A percentile compares a stretch with the other conserved stretches of the same genome.
These are phyloP conservation scores for Alternaria sp. DNA, from an alignment of 2,329 filamentous ascomycete species.

Conservation along the genomic window DNA sequence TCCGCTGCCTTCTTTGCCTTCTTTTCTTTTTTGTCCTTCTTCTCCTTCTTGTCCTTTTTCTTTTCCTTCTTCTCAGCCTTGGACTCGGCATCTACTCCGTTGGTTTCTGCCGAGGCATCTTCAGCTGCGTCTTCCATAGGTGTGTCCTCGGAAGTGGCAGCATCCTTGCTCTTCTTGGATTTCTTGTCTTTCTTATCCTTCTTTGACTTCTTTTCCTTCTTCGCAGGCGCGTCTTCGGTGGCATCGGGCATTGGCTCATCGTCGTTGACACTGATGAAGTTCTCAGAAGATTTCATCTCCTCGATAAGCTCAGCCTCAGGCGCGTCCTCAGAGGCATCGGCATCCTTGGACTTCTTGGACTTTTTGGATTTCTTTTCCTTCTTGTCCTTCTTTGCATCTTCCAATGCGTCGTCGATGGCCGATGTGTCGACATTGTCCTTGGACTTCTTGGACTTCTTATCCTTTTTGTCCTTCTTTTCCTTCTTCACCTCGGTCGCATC, in stretches of 20 bases:
- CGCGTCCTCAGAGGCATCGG: conserved; percentile 12
- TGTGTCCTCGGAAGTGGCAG: conserved; percentile 16
- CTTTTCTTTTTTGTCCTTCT: conserved; percentile 41
- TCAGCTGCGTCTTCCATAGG: conserved; percentile 21
- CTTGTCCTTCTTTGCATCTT: conserved; percentile 24
- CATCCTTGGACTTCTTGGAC: conserved; percentile 35
- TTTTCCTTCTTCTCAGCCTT: conserved; percentile 33
- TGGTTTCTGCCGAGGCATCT: conserved; percentile 19
- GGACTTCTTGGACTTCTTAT: conserved; percentile 36
- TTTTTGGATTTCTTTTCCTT: conserved; percentile 36
- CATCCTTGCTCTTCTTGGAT: conserved; percentile 25
- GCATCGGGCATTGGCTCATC: conserved; percentile 34
- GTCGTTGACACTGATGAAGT: conserved; percentile 26
- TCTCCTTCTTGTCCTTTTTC: conserved; percentile 40
- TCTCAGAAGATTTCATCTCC: conserved; percentile 23
- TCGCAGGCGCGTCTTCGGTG: conserved; percentile 22
- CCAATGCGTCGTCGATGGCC: conserved; percentile 13
- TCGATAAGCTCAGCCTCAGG: conserved; percentile 25
- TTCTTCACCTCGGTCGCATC: conserved; percentile 30
- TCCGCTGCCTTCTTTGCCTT: conserved; percentile 37
- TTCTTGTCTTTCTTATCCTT: conserved; percentile 38
- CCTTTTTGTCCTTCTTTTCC: conserved; percentile 29
- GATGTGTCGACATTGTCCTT: conserved; percentile 19
- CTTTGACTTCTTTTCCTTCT: conserved; percentile 35
- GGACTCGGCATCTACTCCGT: conserved; percentile 22